Conservation (phyloP, 176 grass and related monocot genomes). For the Alopecurus myosuroides region DNA sequence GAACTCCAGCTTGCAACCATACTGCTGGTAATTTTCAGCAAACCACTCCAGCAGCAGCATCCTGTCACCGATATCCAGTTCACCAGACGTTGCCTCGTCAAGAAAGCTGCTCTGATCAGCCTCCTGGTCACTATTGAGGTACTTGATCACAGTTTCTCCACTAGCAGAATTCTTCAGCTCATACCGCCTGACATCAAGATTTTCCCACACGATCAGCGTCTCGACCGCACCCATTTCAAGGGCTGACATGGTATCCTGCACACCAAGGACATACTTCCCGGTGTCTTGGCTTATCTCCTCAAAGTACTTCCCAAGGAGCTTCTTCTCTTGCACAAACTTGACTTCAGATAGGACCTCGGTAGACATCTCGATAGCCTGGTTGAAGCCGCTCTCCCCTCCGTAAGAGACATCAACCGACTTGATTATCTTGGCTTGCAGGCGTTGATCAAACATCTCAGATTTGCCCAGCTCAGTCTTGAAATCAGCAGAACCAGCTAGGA, state of each 20-base stretch:
- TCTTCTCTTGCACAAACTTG: constrained; percentile 73
- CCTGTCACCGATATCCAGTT: constrained; percentile 43
- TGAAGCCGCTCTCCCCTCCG: constrained; percentile 58
- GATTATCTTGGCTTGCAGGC: constrained; percentile 47
- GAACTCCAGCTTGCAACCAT: constrained; percentile 49
- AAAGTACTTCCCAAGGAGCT: constrained; percentile 60
- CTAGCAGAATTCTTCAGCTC: constrained; percentile 45
- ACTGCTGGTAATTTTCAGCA: constrained; percentile 50
- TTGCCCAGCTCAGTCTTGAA: constrained; percentile 57
- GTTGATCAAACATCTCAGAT: constrained; percentile 66
- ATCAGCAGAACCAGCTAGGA: constrained; percentile 61
- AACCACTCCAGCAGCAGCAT: constrained; percentile 54
- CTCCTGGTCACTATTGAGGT: constrained; percentile 36
- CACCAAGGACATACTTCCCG: constrained; percentile 49
- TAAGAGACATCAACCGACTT: constrained; percentile 58
- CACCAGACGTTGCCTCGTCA: constrained; percentile 11
- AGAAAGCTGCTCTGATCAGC: constrained; percentile 44
- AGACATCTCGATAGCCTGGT: constrained; percentile 66
- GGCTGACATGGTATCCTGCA: constrained; percentile 50
- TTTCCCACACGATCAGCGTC: constrained; percentile 62
- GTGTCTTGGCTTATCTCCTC: constrained; percentile 70
- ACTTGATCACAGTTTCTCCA: constrained; percentile 40
- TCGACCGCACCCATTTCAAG: constrained; percentile 53
- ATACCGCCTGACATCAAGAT: constrained; percentile 48
- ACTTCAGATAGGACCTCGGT: constrained; percentile 43